Evolutionary conservation across 768 basidiomycete species (phyloP).

Genomic region (Naganishia kalamii): DNA sequence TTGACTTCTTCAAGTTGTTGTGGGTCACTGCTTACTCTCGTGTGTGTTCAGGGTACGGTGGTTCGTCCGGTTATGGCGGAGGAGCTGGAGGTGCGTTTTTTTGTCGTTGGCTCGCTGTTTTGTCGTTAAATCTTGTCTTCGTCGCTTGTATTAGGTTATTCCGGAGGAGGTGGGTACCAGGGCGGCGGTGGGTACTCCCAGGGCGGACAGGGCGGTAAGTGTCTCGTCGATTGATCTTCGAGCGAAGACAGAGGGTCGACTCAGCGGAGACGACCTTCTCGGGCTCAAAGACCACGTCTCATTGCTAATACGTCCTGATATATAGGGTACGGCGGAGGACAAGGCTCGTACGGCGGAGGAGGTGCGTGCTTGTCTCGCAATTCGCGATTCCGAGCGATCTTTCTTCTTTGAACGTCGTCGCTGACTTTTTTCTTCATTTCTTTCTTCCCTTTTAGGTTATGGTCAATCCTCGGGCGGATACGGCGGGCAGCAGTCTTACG

Average conservation of each 20-base stretch:
- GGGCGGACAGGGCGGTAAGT: background rate
- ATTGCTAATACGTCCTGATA: no score
- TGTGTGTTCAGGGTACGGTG: constrained; percentile 19
- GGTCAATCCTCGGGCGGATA: constrained; percentile 15
- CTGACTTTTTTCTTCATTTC: no score
- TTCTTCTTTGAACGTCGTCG: no score
- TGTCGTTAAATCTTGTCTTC: constrained; percentile 2
- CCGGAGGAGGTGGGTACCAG: constrained; percentile 3
- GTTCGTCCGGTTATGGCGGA: constrained; percentile 27
- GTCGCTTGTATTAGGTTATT: constrained; percentile 13
- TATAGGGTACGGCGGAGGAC: no score
- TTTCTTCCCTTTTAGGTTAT: background rate
- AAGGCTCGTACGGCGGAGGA: background rate
- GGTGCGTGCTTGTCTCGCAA: no score
- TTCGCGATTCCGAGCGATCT: no score
- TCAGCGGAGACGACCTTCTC: no score
- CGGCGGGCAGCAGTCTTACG: constrained; percentile 17
- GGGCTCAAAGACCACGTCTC: no score
- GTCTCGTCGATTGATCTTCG: no score
- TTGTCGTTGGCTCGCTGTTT: constrained; percentile 15
- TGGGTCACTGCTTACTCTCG: constrained; percentile 9
- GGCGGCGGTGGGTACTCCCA: background rate
- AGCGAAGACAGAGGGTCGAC: no score
- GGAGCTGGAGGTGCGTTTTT: constrained; percentile 25
- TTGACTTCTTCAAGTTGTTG: constrained; percentile 8